phyloP scores from a whole-genome alignment of 108 stramenopile genomes.

The Fragilariopsis cylindrus region DNA sequence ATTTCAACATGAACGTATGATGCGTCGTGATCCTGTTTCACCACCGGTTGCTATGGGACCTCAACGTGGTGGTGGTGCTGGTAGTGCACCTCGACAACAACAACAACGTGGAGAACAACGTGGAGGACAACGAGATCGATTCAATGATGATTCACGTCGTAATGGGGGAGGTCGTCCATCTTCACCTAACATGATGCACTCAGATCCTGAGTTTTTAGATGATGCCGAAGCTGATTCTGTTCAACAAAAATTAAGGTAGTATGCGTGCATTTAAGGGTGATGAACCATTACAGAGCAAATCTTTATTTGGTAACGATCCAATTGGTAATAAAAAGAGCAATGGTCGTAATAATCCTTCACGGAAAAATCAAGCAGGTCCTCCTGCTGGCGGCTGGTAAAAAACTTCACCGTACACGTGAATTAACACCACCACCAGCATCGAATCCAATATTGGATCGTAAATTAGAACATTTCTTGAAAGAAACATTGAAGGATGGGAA shows the following conservation, averaged over 20 bases:
- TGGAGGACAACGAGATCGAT: constrained; percentile 3
- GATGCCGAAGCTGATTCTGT: constrained; percentile 6
- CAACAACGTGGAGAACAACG: constrained; percentile 5
- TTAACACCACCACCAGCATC: background rate
- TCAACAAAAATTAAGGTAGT: constrained; percentile 1
- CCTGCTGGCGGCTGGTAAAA: background rate
- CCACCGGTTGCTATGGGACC: constrained; percentile 19
- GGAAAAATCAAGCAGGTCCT: background rate
- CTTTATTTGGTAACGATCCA: background rate
- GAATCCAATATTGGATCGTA: constrained; percentile 8
- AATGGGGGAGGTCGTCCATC: too few species aligned
- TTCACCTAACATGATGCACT: too few species aligned
- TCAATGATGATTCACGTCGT: background rate
- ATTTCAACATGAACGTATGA: constrained; percentile 15
- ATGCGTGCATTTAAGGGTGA: constrained; percentile 12
- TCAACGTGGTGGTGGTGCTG: background rate
- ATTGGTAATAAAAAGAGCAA: background rate
- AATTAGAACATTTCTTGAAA: constrained; percentile 13
- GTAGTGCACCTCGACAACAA: background rate
- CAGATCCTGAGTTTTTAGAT: background rate
- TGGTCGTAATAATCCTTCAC: background rate
- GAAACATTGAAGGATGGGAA: constrained; percentile 8
- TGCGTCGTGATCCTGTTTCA: constrained; percentile 12
- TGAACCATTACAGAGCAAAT: constrained; percentile 11
- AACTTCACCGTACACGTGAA: background rate